Conservation (phyloP, 2,329 filamentous ascomycete genomes). For the Colletotrichum horii region DNA sequence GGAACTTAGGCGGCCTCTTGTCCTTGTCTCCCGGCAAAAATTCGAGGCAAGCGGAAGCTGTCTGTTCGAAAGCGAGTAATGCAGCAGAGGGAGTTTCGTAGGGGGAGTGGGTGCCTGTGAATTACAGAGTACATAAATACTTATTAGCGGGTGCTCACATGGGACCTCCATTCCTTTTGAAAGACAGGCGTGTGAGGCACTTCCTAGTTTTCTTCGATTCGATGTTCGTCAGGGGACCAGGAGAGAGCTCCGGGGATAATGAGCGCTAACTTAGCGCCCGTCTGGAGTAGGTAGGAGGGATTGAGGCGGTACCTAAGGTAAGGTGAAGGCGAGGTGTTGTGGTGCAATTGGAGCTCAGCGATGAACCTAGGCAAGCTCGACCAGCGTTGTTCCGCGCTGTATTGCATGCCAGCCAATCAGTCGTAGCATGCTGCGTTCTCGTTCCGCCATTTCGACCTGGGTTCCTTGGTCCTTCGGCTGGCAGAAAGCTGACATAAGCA, state of each 20-base stretch:
- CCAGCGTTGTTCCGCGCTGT: background rate
- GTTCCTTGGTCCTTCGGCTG: background rate
- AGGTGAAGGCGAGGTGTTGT: too few species aligned
- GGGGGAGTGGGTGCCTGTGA: too few species aligned
- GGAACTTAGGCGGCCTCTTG: background rate
- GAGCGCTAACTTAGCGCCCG: background rate
- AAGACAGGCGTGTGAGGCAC: background rate
- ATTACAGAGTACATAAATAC: too few species aligned
- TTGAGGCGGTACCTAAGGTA: background rate
- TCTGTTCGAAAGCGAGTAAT: background rate
- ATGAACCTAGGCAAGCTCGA: background rate
- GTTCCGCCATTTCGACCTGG: background rate
- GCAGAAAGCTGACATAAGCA: slow-evolving; percentile 5
- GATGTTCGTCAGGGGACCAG: background rate
- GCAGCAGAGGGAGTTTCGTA: background rate
- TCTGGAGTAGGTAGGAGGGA: background rate
- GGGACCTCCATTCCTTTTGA: background rate
- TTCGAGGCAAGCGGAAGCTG: background rate
- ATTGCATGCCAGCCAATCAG: background rate
- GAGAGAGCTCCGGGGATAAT: background rate
- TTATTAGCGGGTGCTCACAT: background rate
- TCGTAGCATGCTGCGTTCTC: background rate
- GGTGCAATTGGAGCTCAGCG: background rate
- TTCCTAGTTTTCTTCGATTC: background rate
- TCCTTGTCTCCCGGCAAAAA: too few species aligned